Evolutionary conservation across 192 early-diverging fungal genomes (phyloP).

Genomic region (Fimicolochytrium jonesii): DNA sequence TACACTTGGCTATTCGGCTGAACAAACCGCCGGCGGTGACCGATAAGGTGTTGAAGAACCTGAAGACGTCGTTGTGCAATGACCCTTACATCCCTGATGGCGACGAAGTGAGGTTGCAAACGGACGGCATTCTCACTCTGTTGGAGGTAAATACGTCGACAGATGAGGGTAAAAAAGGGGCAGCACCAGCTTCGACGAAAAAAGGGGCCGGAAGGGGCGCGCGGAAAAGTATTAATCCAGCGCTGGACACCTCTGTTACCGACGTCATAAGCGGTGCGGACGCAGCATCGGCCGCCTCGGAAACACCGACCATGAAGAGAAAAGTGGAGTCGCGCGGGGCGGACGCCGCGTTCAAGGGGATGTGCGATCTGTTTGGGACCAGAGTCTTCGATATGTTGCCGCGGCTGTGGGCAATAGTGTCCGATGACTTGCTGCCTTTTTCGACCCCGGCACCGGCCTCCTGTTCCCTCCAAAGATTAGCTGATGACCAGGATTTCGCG

Average conservation of each 20-base stretch:
- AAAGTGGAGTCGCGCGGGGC: slow-evolving; percentile 42
- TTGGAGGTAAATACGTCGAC: background rate
- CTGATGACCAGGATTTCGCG: background rate
- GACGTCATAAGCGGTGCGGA: slow-evolving; percentile 1
- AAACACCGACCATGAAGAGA: slow-evolving; percentile 9
- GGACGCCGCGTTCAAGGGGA: slow-evolving; percentile 42
- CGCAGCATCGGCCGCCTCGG: slow-evolving; percentile 16
- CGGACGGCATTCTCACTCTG: slow-evolving; percentile 17
- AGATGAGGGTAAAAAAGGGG: background rate
- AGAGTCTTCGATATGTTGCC: slow-evolving; percentile 66
- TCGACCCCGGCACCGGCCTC: background rate
- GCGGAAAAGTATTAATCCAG: background rate
- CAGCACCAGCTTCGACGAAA: slow-evolving; percentile 4
- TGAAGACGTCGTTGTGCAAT: slow-evolving; percentile 77
- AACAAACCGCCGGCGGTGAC: slow-evolving; percentile 40
- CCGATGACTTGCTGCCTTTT: slow-evolving; percentile 28
- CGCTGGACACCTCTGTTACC: background rate
- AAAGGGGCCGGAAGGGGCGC: slow-evolving; percentile 4
- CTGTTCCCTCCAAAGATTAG: background rate
- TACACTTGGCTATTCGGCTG: slow-evolving; percentile 59
- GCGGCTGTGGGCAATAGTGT: slow-evolving; percentile 64
- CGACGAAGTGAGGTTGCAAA: slow-evolving; percentile 14
- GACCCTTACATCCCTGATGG: slow-evolving; percentile 52
- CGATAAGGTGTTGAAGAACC: slow-evolving; percentile 87
- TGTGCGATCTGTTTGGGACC: slow-evolving; percentile 64